phyloP scores from a whole-genome alignment of 2,329 filamentous ascomycete species.

The Pseudonectria foliicola region DNA sequence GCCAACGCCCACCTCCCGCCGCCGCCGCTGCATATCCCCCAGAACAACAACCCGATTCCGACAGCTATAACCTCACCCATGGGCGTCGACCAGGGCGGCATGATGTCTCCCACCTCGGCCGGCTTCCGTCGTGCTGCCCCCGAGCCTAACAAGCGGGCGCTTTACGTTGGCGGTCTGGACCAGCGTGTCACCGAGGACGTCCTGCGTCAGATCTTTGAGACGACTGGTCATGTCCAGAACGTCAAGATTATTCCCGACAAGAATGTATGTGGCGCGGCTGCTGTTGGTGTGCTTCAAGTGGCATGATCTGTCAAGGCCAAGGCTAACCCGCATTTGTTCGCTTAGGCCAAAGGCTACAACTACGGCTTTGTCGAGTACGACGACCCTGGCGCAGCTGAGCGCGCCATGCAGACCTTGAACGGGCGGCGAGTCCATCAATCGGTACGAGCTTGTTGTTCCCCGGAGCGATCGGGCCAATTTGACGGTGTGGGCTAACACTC shows the following conservation, averaged over 20 bases:
- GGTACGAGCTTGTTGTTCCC: conserved; percentile 39
- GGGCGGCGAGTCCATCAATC: conserved; percentile 92
- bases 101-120: conserved; percentile 81
- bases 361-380: conserved; percentile 99
- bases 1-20: conserved; percentile 77
- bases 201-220: conserved; percentile 96
- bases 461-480: background rate
- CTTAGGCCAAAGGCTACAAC: conserved; percentile 90
- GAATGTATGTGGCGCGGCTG: conserved; percentile 60
- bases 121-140: conserved; percentile 86
- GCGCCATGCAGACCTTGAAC: conserved; percentile 95
- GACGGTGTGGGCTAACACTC: conserved; percentile 14
- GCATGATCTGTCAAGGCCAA: conserved; percentile 1
- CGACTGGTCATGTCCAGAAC: conserved; percentile 93
- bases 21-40: conserved; percentile 85
- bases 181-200: conserved; percentile 94
- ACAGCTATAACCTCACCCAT: conserved; percentile 86
- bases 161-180: conserved; percentile 93
- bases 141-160: conserved; percentile 95
- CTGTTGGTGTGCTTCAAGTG: background rate
- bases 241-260: conserved; percentile 99
- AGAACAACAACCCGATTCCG: conserved; percentile 93
- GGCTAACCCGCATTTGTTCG: conserved; percentile 17
- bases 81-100: conserved; percentile 53
- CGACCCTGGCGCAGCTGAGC: conserved; percentile 90